Conservation (phyloP, 106 monocot species). For the Apostasia shenzhenica region DNA sequence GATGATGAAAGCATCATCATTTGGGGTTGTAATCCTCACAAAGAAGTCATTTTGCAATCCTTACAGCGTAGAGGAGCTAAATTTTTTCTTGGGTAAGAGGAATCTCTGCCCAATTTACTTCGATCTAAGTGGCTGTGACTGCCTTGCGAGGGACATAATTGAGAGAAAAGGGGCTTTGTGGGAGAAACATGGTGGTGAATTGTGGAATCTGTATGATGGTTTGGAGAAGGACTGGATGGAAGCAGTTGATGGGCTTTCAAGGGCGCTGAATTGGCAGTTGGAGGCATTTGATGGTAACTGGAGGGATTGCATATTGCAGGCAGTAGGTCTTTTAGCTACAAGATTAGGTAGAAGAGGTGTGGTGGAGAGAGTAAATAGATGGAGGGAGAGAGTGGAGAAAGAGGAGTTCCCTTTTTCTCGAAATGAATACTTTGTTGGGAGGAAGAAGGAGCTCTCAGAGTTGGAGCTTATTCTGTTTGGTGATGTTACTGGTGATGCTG, state of each 20-base stretch:
- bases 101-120: conserved; percentile 76
- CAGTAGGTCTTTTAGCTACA: conserved; percentile 59
- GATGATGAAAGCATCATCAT: conserved; percentile 48
- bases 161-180: conserved; percentile 84
- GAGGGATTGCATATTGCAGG: conserved; percentile 74
- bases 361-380: conserved; percentile 68
- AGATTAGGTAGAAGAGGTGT: conserved; percentile 69
- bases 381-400: conserved; percentile 69
- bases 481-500: conserved; percentile 75
- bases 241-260: conserved; percentile 63
- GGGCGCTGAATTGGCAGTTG: conserved; percentile 54
- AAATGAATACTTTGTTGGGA: conserved; percentile 70
- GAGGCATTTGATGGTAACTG: conserved; percentile 87
- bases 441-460: conserved; percentile 80
- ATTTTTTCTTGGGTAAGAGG: conserved; percentile 58
- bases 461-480: conserved; percentile 89
- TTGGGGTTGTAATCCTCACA: conserved; percentile 79
- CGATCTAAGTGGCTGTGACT: conserved; percentile 57
- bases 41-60: conserved; percentile 84
- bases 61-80: conserved; percentile 77
- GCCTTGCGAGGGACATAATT: conserved; percentile 80
- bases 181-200: conserved; percentile 88
- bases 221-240: conserved; percentile 83
- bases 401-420: conserved; percentile 79
- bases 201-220: conserved; percentile 84